Evolutionary conservation across 805 yeast genomes (phyloP), one percentile per base, ranked within the genome.

Genomic region (Cyberlindnera bimundalis): DNA sequence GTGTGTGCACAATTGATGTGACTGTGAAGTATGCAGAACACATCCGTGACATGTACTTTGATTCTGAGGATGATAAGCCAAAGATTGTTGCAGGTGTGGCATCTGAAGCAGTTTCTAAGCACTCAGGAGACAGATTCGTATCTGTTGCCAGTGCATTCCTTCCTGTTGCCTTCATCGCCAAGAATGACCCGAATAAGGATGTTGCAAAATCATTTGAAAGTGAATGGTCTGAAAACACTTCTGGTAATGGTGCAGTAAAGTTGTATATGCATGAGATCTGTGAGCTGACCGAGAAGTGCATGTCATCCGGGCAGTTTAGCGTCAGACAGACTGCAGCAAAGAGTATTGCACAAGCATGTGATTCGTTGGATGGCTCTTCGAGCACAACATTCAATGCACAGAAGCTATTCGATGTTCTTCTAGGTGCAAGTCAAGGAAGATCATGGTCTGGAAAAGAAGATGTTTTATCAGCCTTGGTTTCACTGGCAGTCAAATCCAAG

Each of bases 381-480:
- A 47, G 57, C 1, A 46, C 57, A 4, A 46, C 58, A 3, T 43
- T 43, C 4, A 58, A 51, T 20, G 29, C 50, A 17, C 56, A 56
- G 2, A 58, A 51, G 14, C 58, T 87, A 14, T 75, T 84, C 43
- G 61, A 66, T 0, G 65, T 79, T 6, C 65, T 87, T 33, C 57
- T 84, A 14, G 71, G 70, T 21, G 78, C 95, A 0, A 70, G 80
- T 40, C 68, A 71, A 40, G 96, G 96, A 1, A 76, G 95, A 45
- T 75, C 91, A 9, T 91, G 96, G 93, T 71, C 72, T 13, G 98
- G 97, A 6, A 91, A 91, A 54, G 96, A 89, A 51, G 61, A 70
- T 21, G 73, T 93, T 1, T 65, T 88, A 15, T 78, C 77, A 27
- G 85, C 96, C 0, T 64, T 90, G 39, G 83, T 85, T 0, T 62